These are phyloP conservation scores for Phylloporus scabripes DNA, from an alignment of 768 basidiomycete species.

Conservation along the genomic window DNA sequence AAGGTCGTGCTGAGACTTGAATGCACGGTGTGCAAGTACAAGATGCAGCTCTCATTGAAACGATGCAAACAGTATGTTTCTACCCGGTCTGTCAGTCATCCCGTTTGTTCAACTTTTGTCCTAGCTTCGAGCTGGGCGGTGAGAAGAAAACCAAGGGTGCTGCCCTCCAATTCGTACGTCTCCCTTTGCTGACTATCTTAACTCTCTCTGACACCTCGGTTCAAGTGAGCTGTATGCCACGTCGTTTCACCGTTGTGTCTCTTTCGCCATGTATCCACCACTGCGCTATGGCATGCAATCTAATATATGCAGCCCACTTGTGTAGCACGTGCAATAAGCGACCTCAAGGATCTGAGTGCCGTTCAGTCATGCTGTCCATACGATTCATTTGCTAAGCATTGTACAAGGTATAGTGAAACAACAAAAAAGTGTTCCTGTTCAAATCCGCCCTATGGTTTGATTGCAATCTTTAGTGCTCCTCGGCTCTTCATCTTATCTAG, in stretches of 20 bases:
- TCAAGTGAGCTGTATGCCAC: conserved; percentile 19
- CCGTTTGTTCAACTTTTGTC: neutral
- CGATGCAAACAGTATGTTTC: conserved; percentile 95
- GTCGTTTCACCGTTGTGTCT: conserved; percentile 12
- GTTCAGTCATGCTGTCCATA: neutral
- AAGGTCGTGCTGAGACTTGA: conserved; percentile 98
- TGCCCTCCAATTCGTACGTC: conserved; percentile 86
- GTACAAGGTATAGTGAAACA: conserved; percentile 23
- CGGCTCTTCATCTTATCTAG: conserved; percentile 69
- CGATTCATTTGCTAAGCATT: neutral
- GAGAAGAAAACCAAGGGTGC: conserved; percentile 99
- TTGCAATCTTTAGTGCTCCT: conserved; percentile 55
- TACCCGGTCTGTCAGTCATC: neutral
- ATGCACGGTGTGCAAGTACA: conserved; percentile 98
- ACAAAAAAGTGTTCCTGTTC: neutral
- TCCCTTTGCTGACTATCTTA: neutral
- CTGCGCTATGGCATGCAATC: conserved; percentile 26
- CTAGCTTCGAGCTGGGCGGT: conserved; percentile 97
- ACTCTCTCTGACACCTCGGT: conserved; percentile 2
- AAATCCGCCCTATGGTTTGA: conserved; percentile 41
- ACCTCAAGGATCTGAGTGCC: neutral
- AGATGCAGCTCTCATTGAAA: conserved; percentile 94
- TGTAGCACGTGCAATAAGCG: neutral
- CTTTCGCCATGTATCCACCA: conserved; percentile 23
- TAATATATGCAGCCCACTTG: conserved; percentile 16